These are phyloP conservation scores for Ophiocordyceps polyrhachis-furcata DNA, from an alignment of 2,329 filamentous ascomycete species.

Conservation along the genomic window DNA sequence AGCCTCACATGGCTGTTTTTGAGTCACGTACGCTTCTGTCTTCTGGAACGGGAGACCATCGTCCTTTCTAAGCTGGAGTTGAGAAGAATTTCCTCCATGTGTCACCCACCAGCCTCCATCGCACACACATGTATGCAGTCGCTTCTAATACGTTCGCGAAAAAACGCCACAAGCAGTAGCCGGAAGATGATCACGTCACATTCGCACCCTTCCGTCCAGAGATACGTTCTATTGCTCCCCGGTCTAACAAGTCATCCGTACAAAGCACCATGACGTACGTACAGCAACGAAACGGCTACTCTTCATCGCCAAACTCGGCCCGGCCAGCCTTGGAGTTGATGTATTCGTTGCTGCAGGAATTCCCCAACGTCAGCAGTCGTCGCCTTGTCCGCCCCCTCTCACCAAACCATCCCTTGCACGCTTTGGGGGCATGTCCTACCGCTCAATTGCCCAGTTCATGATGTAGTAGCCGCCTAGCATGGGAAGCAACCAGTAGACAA, in stretches of 20 bases:
- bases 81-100: too few species aligned
- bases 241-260: background rate
- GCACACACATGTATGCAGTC: background rate
- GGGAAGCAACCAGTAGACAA: constrained; percentile 75
- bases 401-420: background rate
- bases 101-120: too few species aligned
- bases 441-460: constrained; percentile 82
- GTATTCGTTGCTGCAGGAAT: constrained; percentile 48
- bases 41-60: too few species aligned
- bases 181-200: background rate
- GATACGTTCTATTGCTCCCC: background rate
- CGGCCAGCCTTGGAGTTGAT: constrained; percentile 64
- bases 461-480: constrained; percentile 60
- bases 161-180: background rate
- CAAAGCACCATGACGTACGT: background rate
- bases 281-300: constrained; percentile 9
- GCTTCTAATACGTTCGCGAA: background rate
- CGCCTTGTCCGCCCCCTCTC: background rate
- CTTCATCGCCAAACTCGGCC: constrained; percentile 28
- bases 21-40: too few species aligned
- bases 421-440: constrained; percentile 34
- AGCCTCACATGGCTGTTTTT: too few species aligned
- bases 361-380: background rate
- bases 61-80: too few species aligned
- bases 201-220: background rate